Conservation (phyloP, 2,329 filamentous ascomycete species). For the Monilinia fructicola region DNA sequence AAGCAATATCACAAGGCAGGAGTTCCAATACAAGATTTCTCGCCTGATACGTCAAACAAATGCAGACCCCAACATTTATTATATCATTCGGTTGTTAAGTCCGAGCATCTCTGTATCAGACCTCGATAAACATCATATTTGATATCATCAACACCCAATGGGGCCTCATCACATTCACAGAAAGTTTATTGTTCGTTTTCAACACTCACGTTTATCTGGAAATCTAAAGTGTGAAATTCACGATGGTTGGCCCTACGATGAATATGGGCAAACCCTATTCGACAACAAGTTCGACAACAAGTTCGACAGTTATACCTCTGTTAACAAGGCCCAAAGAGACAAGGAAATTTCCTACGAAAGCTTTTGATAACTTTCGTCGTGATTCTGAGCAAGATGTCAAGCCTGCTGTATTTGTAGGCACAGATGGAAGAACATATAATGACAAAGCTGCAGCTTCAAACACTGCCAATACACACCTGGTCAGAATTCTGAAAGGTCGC, state of each 20-base stretch:
- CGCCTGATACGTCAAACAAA: not conserved
- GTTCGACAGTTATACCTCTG: constrained; percentile 34
- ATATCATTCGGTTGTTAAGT: not conserved
- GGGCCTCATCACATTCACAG: not conserved
- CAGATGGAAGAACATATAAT: constrained; percentile 51
- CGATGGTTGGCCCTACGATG: constrained; percentile 21
- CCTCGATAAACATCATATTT: not conserved
- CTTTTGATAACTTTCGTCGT: constrained; percentile 36
- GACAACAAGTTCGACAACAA: constrained; percentile 34
- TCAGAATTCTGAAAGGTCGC: constrained; percentile 74
- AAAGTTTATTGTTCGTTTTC: not conserved
- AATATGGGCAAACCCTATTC: constrained; percentile 30
- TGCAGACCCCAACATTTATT: not conserved
- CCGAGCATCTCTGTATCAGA: not conserved
- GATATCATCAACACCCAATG: not conserved
- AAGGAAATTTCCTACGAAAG: constrained; percentile 30
- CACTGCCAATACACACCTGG: constrained; percentile 72
- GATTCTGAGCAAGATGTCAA: constrained; percentile 29
- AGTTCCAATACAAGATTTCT: not conserved
- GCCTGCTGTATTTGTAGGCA: constrained; percentile 27
- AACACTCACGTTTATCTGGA: not conserved
- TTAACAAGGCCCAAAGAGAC: constrained; percentile 29
- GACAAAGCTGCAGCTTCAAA: constrained; percentile 60
- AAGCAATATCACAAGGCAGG: not conserved
- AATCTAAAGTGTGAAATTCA: not conserved